Percentiles rank a stretch among this genome's conserved stretches.
Evolutionary conservation across 2,329 filamentous ascomycete genomes (phyloP).

Genomic region (Aspergillus eucalypticola): DNA sequence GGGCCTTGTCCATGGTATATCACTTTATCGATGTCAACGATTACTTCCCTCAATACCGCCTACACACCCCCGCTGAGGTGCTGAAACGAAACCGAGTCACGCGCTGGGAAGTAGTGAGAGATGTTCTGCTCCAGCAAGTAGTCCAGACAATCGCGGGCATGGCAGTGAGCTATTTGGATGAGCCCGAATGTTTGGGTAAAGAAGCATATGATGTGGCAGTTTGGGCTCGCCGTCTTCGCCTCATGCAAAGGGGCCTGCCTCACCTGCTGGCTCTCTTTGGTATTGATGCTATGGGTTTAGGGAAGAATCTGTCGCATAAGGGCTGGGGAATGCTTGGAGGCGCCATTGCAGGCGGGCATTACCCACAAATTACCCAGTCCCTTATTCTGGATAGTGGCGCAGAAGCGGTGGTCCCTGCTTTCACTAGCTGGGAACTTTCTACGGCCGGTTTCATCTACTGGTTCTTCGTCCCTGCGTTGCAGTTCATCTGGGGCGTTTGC

Average conservation of each 20-base stretch:
- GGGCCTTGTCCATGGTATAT: conserved; percentile 81
- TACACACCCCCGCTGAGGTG: conserved; percentile 94
- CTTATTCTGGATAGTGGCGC: conserved; percentile 55
- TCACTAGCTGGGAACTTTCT: conserved; percentile 78
- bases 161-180: conserved; percentile 70
- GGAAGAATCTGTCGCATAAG: conserved; percentile 67
- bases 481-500: conserved; percentile 72
- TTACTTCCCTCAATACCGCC: conserved; percentile 83
- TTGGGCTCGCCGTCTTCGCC: conserved; percentile 80
- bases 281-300: conserved; percentile 72
- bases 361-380: conserved; percentile 68
- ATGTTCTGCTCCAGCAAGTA: conserved; percentile 88
- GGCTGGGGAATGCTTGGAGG: conserved; percentile 74
- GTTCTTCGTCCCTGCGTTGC: conserved; percentile 70
- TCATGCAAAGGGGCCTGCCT: conserved; percentile 78
- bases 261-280: conserved; percentile 69
- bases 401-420: conserved; percentile 62
- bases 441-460: conserved; percentile 79
- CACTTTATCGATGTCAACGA: conserved; percentile 84
- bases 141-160: conserved; percentile 77
- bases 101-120: conserved; percentile 80
- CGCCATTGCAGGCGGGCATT: conserved; percentile 75
- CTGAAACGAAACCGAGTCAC: conserved; percentile 82
- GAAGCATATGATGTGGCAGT: conserved; percentile 84
- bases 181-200: conserved; percentile 70